Conservation (phyloP, 2,329 filamentous ascomycete genomes). For the Pyrenophora seminiperda region DNA sequence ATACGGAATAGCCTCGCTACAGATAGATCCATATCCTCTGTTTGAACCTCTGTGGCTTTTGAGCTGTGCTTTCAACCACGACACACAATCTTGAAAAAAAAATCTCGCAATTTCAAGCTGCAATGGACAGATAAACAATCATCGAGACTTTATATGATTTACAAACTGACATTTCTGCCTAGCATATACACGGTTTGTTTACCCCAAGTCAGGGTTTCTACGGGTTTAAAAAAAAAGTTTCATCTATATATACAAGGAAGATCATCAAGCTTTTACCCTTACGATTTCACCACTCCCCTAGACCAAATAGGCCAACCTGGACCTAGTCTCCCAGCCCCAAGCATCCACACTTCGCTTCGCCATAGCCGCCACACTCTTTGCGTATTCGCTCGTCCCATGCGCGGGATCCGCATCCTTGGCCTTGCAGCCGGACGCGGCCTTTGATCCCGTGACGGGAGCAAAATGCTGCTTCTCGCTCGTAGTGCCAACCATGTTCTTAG, state of each 20-base stretch:
- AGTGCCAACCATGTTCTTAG: conserved; percentile 50
- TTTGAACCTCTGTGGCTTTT: too few species aligned
- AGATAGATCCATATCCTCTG: too few species aligned
- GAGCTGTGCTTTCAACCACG: too few species aligned
- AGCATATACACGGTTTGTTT: not conserved
- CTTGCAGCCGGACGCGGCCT: conserved; percentile 44
- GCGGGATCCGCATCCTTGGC: conserved; percentile 51
- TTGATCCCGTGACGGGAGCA: conserved; percentile 42
- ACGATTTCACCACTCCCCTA: not conserved
- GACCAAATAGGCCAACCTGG: conserved; percentile 17
- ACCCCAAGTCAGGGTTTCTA: not conserved
- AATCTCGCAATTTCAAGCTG: too few species aligned
- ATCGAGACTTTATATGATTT: too few species aligned
- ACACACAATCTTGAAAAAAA: too few species aligned
- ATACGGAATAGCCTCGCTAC: too few species aligned
- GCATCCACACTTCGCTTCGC: conserved; percentile 22
- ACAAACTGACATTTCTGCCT: too few species aligned
- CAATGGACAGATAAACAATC: too few species aligned
- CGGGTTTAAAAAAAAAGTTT: not conserved
- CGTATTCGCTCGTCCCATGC: conserved; percentile 51
- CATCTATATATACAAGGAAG: conserved; percentile 12
- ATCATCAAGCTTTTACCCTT: not conserved
- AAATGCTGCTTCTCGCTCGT: conserved; percentile 47
- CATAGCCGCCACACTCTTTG: conserved; percentile 43
- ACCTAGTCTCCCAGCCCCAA: conserved; percentile 27